Conservation (phyloP, 2,329 filamentous ascomycete genomes). For the Calonectria multiphialidica region DNA sequence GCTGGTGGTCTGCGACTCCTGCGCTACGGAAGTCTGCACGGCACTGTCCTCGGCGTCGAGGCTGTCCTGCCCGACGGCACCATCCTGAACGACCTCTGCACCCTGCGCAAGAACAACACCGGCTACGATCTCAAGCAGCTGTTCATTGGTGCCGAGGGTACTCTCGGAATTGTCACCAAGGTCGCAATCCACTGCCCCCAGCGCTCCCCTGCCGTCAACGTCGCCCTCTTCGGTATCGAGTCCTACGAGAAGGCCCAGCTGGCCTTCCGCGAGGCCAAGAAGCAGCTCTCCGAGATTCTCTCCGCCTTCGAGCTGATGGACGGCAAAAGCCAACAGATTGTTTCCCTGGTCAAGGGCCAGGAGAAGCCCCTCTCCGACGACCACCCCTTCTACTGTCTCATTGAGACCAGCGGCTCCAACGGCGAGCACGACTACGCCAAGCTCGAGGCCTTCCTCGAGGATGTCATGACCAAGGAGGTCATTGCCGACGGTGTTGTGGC, state of each 20-base stretch:
- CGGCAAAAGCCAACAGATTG: conserved; percentile 81
- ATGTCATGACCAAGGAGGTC: conserved; percentile 89
- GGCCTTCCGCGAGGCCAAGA: conserved; percentile 90
- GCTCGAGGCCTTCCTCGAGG: conserved; percentile 88
- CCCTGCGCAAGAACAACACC: conserved; percentile 97
- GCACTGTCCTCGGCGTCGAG: conserved; percentile 91
- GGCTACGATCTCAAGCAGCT: conserved; percentile 98
- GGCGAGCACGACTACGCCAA: conserved; percentile 94
- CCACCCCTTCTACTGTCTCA: conserved; percentile 94
- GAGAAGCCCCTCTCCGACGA: conserved; percentile 85
- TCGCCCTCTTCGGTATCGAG: conserved; percentile 92
- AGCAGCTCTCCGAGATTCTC: conserved; percentile 91
- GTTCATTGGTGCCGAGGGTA: conserved; percentile 96
- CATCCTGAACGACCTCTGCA: conserved; percentile 88
- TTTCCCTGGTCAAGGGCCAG: conserved; percentile 79
- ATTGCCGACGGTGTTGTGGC: conserved; percentile 92
- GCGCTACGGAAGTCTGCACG: conserved; percentile 94
- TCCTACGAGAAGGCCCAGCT: conserved; percentile 90
- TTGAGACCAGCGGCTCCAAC: conserved; percentile 97
- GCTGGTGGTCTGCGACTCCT: conserved; percentile 91
- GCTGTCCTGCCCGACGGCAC: conserved; percentile 95
- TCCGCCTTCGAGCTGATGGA: conserved; percentile 99
- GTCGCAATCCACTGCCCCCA: conserved; percentile 92
- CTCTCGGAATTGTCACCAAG: conserved; percentile 92
- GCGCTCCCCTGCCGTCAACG: conserved; percentile 88